Evolutionary conservation across 164 flowering plant species (phyloP).

Genomic region (Piper longum): DNA sequence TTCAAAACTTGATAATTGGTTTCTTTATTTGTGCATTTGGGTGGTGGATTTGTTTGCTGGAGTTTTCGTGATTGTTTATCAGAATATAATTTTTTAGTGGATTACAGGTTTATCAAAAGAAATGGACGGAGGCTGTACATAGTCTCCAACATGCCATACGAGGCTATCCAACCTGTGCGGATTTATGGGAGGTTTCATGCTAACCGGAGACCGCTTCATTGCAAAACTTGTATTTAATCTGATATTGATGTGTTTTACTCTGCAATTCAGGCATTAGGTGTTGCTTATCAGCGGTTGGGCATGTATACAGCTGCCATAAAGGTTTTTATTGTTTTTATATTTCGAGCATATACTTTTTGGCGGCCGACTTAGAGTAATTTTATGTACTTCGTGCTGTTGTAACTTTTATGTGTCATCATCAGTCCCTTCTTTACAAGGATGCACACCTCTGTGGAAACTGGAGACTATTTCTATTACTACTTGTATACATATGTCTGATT

Average conservation of each 20-base stretch:
- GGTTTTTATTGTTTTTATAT: slow-evolving; percentile 24
- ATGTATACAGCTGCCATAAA: slow-evolving; percentile 90
- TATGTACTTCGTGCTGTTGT: too few relatives aligned
- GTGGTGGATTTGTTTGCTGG: not conserved
- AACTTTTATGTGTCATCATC: too few relatives aligned
- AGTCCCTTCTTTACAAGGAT: too few relatives aligned
- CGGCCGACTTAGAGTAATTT: too few relatives aligned
- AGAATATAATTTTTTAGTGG: not conserved
- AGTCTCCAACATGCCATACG: slow-evolving; percentile 90
- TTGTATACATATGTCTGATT: too few relatives aligned
- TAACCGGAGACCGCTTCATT: slow-evolving; percentile 1
- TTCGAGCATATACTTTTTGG: not conserved
- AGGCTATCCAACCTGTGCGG: slow-evolving; percentile 69
- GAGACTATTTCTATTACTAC: not conserved
- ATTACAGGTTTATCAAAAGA: slow-evolving; percentile 44
- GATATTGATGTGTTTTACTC: not conserved
- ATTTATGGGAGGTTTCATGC: slow-evolving; percentile 75
- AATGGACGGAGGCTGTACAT: slow-evolving; percentile 82
- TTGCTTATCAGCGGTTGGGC: slow-evolving; percentile 85
- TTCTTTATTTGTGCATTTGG: not conserved
- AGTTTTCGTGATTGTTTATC: not conserved
- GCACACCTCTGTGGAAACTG: too few relatives aligned
- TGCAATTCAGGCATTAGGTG: slow-evolving; percentile 61
- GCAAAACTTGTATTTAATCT: not conserved
- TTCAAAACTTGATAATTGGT: not conserved